Base-by-base conservation (phyloP, 108 stramenopile genomes). In the Nannochloropsis gaditana region DNA sequence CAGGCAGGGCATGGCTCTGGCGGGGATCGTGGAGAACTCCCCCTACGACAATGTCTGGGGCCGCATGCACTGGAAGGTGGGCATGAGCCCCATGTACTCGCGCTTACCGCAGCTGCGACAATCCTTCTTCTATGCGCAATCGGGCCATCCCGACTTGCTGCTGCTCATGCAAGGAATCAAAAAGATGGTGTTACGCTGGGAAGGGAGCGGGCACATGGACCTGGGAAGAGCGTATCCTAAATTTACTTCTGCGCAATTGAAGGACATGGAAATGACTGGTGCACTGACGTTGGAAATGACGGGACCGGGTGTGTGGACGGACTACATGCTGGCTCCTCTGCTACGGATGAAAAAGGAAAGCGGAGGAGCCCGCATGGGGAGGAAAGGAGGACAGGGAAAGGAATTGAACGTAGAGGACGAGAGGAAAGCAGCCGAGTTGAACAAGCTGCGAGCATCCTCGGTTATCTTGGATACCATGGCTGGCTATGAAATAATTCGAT, bases 151-250 rank as follows among this genome's bases (percentile, higher is more conserved):
- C 15, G 59, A n/a, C 19, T 8, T 73, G 59, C 59, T 73, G 19
- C 15, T 15, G n/a, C n/a, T 73, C 19, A 73, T 73, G 59, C 19
- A 73, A n/a, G 59, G 59, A n/a, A 73, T 73, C n/a, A 73, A n/a
- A 73, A n/a, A 15, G 8, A 73, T 73, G 59, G 59, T 73, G 59
- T n/a, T 15, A n/a, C 15, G 1, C 19, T 73, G 59, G 59, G 59
- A 73, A n/a, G 59, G n/a, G 59, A 73, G 59, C n/a, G 59, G 59
- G 59, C 59, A 73, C 59, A 73, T n/a, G 59, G 59, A 73, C 59
- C 59, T 73, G n/a, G 59, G 59, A n/a, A 73, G 59, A n/a, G 59
- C 59, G 15, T 73, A n/a, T 15, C 59, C 59, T 4, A 73, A 73
- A 6, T n/a, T 73, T 15, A 73, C 19, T 73, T 15, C 59, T 2